phyloP scores from a whole-genome alignment of 2,329 filamentous ascomycete species.

The Fusarium hainanense region DNA sequence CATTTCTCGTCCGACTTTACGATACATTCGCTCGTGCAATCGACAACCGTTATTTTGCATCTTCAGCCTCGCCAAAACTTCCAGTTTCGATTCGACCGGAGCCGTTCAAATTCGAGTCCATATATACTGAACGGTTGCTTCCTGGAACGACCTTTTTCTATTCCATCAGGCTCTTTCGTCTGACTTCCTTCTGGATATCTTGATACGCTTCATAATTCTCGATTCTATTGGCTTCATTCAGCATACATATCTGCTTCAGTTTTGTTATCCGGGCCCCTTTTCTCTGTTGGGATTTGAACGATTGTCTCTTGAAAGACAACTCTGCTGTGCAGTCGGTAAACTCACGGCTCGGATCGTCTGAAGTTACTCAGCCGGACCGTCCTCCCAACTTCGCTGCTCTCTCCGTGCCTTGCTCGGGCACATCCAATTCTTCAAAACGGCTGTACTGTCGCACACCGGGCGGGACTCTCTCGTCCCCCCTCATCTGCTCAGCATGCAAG shows the following conservation, averaged over 20 bases:
- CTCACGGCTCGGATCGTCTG: conserved; percentile 19
- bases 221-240: conserved; percentile 38
- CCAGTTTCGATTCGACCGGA: conserved; percentile 41
- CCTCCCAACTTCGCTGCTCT: conserved; percentile 23
- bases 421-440: conserved; percentile 79
- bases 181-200: conserved; percentile 38
- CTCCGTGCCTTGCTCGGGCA: conserved; percentile 53
- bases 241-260: conserved; percentile 39
- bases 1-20: conserved; percentile 46
- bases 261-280: conserved; percentile 31
- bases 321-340: conserved; percentile 32
- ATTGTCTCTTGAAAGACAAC: conserved; percentile 11
- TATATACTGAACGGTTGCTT: conserved; percentile 45
- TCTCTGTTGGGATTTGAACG: conserved; percentile 15
- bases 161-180: conserved; percentile 28
- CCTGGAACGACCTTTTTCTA: conserved; percentile 40
- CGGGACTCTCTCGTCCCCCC: conserved; percentile 89
- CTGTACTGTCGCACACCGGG: conserved; percentile 79
- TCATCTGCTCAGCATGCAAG: conserved; percentile 92
- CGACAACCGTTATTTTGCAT: conserved; percentile 37
- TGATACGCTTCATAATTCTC: conserved; percentile 39
- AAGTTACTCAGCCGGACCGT: conserved; percentile 21
- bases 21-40: conserved; percentile 44
- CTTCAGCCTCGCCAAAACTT: conserved; percentile 33
- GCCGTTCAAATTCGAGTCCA: conserved; percentile 43